phyloP scores from a whole-genome alignment of 1,284 basidiomycete species.

The Apiotrichum porosum region DNA sequence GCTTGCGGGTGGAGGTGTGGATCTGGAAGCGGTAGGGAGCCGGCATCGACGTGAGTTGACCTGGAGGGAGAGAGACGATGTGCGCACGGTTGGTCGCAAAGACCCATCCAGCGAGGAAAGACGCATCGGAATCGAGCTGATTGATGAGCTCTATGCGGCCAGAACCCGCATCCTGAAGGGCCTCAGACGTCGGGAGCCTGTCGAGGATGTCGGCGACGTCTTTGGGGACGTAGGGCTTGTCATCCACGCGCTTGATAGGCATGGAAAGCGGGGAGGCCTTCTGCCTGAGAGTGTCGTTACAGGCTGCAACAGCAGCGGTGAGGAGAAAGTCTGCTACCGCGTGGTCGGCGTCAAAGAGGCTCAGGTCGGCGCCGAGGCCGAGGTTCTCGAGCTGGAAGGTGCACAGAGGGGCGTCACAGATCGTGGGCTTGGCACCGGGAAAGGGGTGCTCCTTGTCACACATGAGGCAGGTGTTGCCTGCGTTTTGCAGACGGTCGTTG shows the following conservation, averaged over 20 bases:
- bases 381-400: slow-evolving; percentile 6
- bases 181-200: not conserved
- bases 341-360: slow-evolving; percentile 3
- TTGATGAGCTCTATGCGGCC: not conserved
- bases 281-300: not conserved
- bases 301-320: slow-evolving; percentile 1
- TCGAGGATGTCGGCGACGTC: not conserved
- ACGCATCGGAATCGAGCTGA: not conserved
- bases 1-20: slow-evolving; percentile 10
- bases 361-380: slow-evolving; percentile 4
- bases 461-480: slow-evolving; percentile 9
- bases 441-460: slow-evolving; percentile 1
- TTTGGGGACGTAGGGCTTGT: not conserved
- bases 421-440: slow-evolving; percentile 11
- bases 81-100: slow-evolving; percentile 14
- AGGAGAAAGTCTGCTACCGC: slow-evolving; percentile 10
- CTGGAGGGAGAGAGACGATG: slow-evolving; percentile 1
- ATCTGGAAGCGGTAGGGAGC: slow-evolving; percentile 9
- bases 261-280: not conserved
- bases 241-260: not conserved
- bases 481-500: slow-evolving; percentile 3
- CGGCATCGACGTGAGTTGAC: slow-evolving; percentile 1
- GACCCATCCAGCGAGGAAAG: slow-evolving; percentile 2
- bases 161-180: not conserved
- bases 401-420: slow-evolving; percentile 6